These are phyloP conservation scores for Climacium dendroides DNA, from an alignment of 225 moss, liverwort and hornwort genomes.

Conservation along the genomic window DNA sequence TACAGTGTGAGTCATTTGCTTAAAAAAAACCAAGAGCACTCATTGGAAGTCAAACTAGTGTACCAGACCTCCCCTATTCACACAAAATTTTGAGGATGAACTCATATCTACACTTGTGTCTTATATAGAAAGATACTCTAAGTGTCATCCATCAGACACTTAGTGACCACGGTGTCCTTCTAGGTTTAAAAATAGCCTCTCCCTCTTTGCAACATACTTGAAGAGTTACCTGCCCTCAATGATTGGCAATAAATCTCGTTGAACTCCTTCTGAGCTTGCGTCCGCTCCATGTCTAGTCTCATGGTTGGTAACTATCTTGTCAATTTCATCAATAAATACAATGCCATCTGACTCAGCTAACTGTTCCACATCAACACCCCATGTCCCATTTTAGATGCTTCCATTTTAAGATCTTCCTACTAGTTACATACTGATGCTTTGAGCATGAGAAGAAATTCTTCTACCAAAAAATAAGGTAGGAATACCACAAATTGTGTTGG, in stretches of 20 bases:
- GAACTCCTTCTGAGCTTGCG: slow-evolving; percentile 86
- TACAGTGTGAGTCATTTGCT: no score
- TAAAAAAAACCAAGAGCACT: no score
- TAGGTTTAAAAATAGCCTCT: no score
- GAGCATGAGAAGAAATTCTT: not conserved
- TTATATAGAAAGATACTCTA: no score
- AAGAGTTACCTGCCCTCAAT: slow-evolving; percentile 70
- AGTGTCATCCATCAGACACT: no score
- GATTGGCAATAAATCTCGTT: slow-evolving; percentile 74
- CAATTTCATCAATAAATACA: slow-evolving; percentile 93
- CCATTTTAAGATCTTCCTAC: not conserved
- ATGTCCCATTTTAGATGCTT: not conserved
- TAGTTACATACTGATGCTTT: not conserved
- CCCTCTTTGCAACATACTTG: not conserved
- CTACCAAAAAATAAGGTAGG: no score
- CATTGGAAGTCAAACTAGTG: no score
- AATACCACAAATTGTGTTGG: no score
- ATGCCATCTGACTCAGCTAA: slow-evolving; percentile 79
- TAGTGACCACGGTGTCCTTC: no score
- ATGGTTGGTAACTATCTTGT: slow-evolving; percentile 81
- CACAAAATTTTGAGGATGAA: no score
- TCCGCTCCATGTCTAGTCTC: slow-evolving; percentile 78
- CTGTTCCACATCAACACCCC: slow-evolving; percentile 8
- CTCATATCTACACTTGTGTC: no score
- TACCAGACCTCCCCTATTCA: no score